A percentile compares a stretch with the other conserved stretches of the same genome.
These are phyloP conservation scores for Neolentinus lepideus DNA, from an alignment of 1,284 basidiomycete genomes.

Conservation along the genomic window DNA sequence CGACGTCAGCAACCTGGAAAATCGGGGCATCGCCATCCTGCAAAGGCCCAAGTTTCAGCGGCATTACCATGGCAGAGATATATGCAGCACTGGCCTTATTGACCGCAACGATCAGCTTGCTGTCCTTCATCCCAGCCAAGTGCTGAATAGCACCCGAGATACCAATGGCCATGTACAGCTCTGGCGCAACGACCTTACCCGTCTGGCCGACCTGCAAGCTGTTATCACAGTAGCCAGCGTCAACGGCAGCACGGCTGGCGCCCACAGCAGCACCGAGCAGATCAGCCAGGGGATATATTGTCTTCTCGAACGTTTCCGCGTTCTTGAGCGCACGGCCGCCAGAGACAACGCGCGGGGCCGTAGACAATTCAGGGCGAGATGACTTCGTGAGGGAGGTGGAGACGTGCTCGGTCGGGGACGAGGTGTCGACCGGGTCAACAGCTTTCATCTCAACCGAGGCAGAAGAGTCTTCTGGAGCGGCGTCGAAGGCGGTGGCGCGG, in stretches of 20 bases:
- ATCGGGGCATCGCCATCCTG: conserved; percentile 97
- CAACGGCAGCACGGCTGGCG: conserved; percentile 95
- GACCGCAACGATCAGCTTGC: conserved; percentile 95
- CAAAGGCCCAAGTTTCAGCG: conserved; percentile 4
- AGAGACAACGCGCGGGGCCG: conserved; percentile 86
- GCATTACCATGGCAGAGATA: background rate
- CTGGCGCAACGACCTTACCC: conserved; percentile 92
- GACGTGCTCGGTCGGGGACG: conserved; percentile 67
- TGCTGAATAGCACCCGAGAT: conserved; percentile 99
- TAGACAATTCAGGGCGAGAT: conserved; percentile 88
- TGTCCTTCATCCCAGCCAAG: conserved; percentile 99
- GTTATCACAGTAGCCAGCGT: conserved; percentile 98
- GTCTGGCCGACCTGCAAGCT: conserved; percentile 98
- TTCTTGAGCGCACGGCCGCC: conserved; percentile 96
- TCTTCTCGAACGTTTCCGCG: conserved; percentile 85
- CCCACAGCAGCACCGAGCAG: conserved; percentile 93
- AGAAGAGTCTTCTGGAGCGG: conserved; percentile 47
- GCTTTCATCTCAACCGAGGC: conserved; percentile 55
- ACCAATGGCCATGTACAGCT: conserved; percentile 93
- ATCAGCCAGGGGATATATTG: conserved; percentile 92
- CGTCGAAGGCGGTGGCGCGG: conserved; percentile 88
- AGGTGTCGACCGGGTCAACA: conserved; percentile 61
- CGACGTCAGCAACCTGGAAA: conserved; percentile 97
- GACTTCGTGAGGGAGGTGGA: conserved; percentile 87
- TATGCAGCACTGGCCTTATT: conserved; percentile 69